A percentile compares a stretch with the other conserved stretches of the same genome.
These are phyloP conservation scores for Acacia acuminata DNA, from an alignment of 306 rosid genomes.

Conservation along the genomic window DNA sequence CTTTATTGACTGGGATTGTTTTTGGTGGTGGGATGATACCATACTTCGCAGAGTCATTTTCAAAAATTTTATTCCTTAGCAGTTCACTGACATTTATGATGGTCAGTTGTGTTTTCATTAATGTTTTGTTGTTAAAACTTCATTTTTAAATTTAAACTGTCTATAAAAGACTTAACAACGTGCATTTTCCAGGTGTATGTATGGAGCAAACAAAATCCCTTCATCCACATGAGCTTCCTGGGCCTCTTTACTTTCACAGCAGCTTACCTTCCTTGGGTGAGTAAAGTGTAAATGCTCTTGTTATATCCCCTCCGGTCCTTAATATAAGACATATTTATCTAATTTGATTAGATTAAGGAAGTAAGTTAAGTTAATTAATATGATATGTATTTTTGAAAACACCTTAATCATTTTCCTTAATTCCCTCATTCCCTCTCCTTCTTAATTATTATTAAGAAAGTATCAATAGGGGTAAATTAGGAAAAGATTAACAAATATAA, in stretches of 20 bases:
- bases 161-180: background rate
- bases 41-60: slow-evolving; percentile 74
- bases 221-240: slow-evolving; percentile 90
- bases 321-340: too few relatives aligned
- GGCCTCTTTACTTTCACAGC: slow-evolving; percentile 95
- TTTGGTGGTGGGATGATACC: slow-evolving; percentile 71
- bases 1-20: slow-evolving; percentile 64
- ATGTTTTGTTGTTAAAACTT: slow-evolving; percentile 12
- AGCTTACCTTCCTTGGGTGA: slow-evolving; percentile 96
- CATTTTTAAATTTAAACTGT: background rate
- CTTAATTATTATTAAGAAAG: too few relatives aligned
- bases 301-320: background rate
- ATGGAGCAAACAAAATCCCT: slow-evolving; percentile 99
- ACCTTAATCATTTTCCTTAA: too few relatives aligned
- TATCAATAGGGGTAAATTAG: too few relatives aligned
- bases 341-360: too few relatives aligned
- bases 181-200: slow-evolving; percentile 79
- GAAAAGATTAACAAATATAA: too few relatives aligned
- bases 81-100: slow-evolving; percentile 96
- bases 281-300: slow-evolving; percentile 41
- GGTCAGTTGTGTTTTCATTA: slow-evolving; percentile 45
- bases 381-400: too few relatives aligned
- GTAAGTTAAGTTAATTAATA: too few relatives aligned
- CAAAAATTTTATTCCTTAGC: slow-evolving; percentile 87
- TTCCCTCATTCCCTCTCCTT: too few relatives aligned